Percentiles rank a stretch among this genome's conserved stretches.
phyloP scores from a whole-genome alignment of 1,139 yeast genomes.

The Blastobotrys elegans region DNA sequence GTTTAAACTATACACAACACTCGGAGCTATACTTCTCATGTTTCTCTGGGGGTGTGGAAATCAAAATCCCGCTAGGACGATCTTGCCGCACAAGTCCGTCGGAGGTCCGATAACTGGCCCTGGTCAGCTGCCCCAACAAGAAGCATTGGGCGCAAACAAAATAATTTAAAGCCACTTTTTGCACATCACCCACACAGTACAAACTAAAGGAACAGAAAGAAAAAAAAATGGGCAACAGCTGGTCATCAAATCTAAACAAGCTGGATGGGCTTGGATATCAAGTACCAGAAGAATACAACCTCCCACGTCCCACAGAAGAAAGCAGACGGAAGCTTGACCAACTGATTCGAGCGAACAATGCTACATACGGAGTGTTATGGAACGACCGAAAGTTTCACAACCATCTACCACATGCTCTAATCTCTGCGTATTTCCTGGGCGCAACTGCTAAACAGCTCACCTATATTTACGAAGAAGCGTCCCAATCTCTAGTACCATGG shows the following conservation, averaged over 20 bases:
- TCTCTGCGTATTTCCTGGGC: constrained; percentile 24
- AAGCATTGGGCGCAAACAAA: not conserved
- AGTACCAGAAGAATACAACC: constrained; percentile 13
- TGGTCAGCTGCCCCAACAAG: no score
- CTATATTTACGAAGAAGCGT: constrained; percentile 25
- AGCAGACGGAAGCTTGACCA: constrained; percentile 24
- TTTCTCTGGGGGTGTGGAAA: no score
- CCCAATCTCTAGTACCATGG: constrained; percentile 25
- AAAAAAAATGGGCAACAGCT: constrained; percentile 3
- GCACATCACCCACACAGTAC: not conserved
- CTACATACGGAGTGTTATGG: constrained; percentile 29
- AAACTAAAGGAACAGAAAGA: not conserved
- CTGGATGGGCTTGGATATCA: constrained; percentile 19
- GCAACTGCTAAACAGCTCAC: constrained; percentile 24
- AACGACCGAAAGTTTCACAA: constrained; percentile 31
- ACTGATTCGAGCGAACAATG: constrained; percentile 31
- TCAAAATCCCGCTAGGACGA: no score
- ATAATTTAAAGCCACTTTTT: not conserved
- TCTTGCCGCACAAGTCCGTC: no score
- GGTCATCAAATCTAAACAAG: not conserved
- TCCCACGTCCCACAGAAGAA: constrained; percentile 20
- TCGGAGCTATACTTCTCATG: no score
- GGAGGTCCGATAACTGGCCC: no score
- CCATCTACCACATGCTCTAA: constrained; percentile 29
- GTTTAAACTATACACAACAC: no score